phyloP scores from a whole-genome alignment of 768 basidiomycete species.

The Suillus luteus region DNA sequence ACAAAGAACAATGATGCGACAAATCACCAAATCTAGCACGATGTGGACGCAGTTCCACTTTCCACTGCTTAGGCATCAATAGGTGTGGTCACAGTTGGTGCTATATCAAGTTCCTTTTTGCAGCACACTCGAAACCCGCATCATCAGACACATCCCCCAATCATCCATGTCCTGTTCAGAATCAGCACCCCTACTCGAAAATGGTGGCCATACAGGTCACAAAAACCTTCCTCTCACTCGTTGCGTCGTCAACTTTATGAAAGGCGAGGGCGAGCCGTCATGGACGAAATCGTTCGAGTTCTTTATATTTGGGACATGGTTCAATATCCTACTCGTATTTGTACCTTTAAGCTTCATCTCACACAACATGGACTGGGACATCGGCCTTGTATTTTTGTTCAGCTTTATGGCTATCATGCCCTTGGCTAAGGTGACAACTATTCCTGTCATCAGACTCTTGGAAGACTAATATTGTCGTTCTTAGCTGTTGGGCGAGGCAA shows the following conservation, averaged over 20 bases:
- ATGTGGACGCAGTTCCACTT: too few relatives aligned
- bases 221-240: constrained; percentile 23
- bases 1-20: too few relatives aligned
- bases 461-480: not conserved
- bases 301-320: constrained; percentile 65
- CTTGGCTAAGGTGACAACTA: constrained; percentile 41
- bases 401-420: constrained; percentile 86
- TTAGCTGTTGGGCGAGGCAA: not conserved
- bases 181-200: constrained; percentile 47
- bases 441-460: not conserved
- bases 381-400: constrained; percentile 70
- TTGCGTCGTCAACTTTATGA: constrained; percentile 39
- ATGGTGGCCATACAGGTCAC: constrained; percentile 29
- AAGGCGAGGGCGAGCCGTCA: constrained; percentile 63
- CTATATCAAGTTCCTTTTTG: not conserved
- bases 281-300: constrained; percentile 57
- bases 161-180: constrained; percentile 22
- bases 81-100: not conserved
- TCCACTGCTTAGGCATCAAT: too few relatives aligned
- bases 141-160: not conserved
- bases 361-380: constrained; percentile 73
- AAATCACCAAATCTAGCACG: too few relatives aligned
- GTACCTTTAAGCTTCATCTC: constrained; percentile 72
- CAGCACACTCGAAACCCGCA: not conserved
- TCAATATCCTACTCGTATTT: constrained; percentile 79